phyloP scores from a whole-genome alignment of 2,329 filamentous ascomycete genomes.

The Fusarium staphyleae region DNA sequence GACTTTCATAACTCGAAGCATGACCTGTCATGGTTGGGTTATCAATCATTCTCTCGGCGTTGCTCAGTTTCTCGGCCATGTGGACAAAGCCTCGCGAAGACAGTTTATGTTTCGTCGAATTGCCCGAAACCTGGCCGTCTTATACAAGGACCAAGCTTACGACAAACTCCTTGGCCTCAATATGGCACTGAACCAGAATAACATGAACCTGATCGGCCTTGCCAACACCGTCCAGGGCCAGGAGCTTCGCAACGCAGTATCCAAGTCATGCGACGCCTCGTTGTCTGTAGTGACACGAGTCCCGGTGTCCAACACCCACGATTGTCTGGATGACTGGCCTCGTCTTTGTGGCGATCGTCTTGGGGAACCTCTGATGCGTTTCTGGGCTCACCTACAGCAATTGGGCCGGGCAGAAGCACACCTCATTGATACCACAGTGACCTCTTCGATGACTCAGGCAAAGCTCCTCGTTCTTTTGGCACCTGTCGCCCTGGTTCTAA shows the following conservation, averaged over 20 bases:
- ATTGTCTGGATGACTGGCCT: conserved; percentile 1
- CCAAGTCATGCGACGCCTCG: background rate
- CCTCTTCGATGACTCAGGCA: background rate
- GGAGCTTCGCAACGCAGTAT: background rate
- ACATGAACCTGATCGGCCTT: background rate
- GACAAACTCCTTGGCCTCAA: background rate
- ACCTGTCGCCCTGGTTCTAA: background rate
- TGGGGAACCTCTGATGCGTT: background rate
- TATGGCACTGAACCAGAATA: background rate
- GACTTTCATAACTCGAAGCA: conserved; percentile 1
- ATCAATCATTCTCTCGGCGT: background rate
- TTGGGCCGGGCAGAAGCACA: background rate
- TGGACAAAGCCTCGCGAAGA: background rate
- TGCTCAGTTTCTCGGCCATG: background rate
- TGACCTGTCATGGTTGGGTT: conserved; percentile 6
- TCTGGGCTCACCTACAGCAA: conserved; percentile 1
- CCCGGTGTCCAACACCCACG: background rate
- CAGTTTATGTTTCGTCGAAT: background rate
- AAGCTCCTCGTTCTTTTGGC: background rate
- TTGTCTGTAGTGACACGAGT: background rate
- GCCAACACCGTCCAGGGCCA: background rate
- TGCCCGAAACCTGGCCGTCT: background rate
- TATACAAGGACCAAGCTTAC: background rate
- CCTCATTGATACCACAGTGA: background rate
- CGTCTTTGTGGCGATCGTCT: background rate